A percentile compares a stretch with the other conserved stretches of the same genome.
These are phyloP conservation scores for Camellia sinensis DNA, from an alignment of 148 eudicot species.

Conservation along the genomic window DNA sequence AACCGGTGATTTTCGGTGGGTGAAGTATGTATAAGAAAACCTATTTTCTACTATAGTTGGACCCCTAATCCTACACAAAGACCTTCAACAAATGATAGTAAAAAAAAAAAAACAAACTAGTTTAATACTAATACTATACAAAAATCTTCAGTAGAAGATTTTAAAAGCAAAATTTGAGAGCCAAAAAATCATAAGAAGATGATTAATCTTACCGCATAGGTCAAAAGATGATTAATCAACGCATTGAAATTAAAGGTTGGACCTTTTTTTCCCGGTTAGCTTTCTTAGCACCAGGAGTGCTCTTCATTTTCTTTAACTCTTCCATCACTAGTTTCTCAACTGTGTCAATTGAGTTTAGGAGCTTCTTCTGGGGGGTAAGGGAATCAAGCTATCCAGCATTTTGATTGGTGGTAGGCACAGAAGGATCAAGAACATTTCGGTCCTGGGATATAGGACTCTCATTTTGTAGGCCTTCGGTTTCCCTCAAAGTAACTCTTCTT, in stretches of 20 bases:
- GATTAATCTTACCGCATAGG: slow-evolving; percentile 11
- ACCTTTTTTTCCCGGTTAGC: slow-evolving; percentile 62
- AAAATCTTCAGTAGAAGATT: slow-evolving; percentile 5
- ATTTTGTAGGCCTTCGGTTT: slow-evolving; percentile 29
- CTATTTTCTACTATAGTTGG: too few relatives aligned
- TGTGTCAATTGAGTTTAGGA: slow-evolving; percentile 63
- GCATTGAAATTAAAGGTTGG: slow-evolving; percentile 64
- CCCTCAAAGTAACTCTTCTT: slow-evolving; percentile 51
- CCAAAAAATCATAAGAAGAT: slow-evolving; percentile 19
- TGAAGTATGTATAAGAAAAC: too few relatives aligned
- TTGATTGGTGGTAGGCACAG: slow-evolving; percentile 29
- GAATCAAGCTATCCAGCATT: slow-evolving; percentile 21
- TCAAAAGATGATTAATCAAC: slow-evolving; percentile 26
- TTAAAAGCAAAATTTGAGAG: neutral
- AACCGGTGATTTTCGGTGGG: too few relatives aligned
- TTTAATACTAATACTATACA: neutral
- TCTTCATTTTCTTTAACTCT: slow-evolving; percentile 51
- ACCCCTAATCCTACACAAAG: neutral
- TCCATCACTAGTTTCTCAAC: slow-evolving; percentile 73
- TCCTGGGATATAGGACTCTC: slow-evolving; percentile 32
- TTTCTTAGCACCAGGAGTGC: slow-evolving; percentile 69
- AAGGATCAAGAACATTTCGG: slow-evolving; percentile 16
- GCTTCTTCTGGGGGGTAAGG: slow-evolving; percentile 58
- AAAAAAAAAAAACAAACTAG: neutral
- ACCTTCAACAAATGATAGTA: neutral